Evolutionary conservation across 1,284 basidiomycete species (phyloP).

Genomic region (Ganoderma meredithae): DNA sequence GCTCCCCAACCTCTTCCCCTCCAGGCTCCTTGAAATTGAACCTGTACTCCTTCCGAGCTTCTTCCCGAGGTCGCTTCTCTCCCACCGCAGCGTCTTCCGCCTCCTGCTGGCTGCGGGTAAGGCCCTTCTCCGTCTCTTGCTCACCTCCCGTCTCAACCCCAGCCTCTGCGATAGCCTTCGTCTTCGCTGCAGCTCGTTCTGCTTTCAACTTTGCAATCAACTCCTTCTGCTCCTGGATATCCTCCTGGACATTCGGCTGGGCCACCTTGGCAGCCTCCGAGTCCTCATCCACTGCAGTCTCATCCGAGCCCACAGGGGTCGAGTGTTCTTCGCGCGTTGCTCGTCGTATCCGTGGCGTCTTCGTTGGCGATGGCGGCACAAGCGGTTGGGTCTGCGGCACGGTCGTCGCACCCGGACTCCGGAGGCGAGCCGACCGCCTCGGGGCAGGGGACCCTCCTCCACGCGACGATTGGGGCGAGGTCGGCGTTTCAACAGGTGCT

Average conservation of each 20-base stretch:
- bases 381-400: conserved; percentile 43
- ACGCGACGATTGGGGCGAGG: conserved; percentile 38
- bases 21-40: conserved; percentile 68
- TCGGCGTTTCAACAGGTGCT: conserved; percentile 22
- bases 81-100: conserved; percentile 40
- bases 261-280: conserved; percentile 59
- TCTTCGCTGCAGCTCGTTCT: conserved; percentile 48
- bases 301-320: conserved; percentile 64
- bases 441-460: conserved; percentile 32
- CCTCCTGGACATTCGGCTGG: conserved; percentile 68
- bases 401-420: conserved; percentile 45
- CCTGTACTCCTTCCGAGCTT: conserved; percentile 54
- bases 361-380: conserved; percentile 39
- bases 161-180: conserved; percentile 33
- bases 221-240: conserved; percentile 75
- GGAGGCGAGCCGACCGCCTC: conserved; percentile 62
- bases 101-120: conserved; percentile 17
- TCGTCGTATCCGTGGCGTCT: conserved; percentile 49
- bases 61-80: conserved; percentile 60
- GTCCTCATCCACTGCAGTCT: conserved; percentile 70
- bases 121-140: conserved; percentile 29
- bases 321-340: conserved; percentile 47
- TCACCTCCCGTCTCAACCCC: conserved; percentile 37
- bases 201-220: conserved; percentile 73
- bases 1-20: conserved; percentile 58